Conservation (phyloP, 257 asterid genomes). For the Solanum rostratum region DNA sequence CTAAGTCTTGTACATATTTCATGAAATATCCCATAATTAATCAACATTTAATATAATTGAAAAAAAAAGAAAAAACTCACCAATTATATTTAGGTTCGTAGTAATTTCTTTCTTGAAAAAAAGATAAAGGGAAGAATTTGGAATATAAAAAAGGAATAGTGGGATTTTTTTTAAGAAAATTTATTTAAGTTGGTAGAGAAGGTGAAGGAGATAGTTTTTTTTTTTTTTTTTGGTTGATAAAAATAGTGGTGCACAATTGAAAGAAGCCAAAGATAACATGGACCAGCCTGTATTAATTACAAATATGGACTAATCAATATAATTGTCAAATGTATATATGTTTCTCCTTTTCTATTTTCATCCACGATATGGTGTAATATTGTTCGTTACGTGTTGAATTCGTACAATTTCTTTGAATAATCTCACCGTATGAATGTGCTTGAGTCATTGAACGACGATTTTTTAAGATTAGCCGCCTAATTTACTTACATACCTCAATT, state of each 20-base stretch:
- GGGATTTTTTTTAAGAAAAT: not conserved
- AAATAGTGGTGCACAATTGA: not conserved
- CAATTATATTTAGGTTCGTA: not conserved
- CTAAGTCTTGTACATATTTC: conserved; percentile 8
- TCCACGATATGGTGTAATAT: too few species aligned
- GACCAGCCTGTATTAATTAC: not conserved
- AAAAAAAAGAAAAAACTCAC: too few species aligned
- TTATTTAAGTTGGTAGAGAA: not conserved
- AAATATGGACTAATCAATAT: not conserved
- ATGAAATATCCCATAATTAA: conserved; percentile 2
- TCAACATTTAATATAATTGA: not conserved
- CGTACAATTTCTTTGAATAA: too few species aligned
- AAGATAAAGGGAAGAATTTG: not conserved
- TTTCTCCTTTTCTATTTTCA: too few species aligned
- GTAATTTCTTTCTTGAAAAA: not conserved
- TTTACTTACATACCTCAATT: too few species aligned
- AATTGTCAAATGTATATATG: not conserved
- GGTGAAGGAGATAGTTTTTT: not conserved
- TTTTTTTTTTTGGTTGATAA: not conserved
- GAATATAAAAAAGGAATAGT: not conserved
- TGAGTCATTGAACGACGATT: too few species aligned
- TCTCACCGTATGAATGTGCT: too few species aligned
- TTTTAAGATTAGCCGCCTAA: too few species aligned
- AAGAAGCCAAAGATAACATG: not conserved
- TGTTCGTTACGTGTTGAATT: too few species aligned